Base-by-base conservation (phyloP, 192 early-diverging fungal genomes). In the Coemansia sp. region DNA sequence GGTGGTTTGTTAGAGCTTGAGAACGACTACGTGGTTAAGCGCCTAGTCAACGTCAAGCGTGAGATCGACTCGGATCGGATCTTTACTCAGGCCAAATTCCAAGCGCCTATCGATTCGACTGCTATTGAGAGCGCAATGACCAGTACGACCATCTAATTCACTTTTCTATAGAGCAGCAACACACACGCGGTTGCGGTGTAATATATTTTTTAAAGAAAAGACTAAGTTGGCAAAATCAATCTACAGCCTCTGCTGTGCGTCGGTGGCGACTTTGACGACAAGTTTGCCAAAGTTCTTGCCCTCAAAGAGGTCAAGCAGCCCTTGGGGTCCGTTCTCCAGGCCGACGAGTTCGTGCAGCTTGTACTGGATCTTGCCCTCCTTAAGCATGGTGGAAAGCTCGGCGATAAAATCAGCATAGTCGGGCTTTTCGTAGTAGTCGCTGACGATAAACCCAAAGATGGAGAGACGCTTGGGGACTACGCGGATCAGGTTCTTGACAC, bases 81-180 rank as follows among this genome's bases (percentile, higher is more conserved):
- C 36, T 93, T 92, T 83, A 71, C 83, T 13, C 92, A 93, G 73
- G 89, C 88, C 46, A 90, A 88, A 76, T 93, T 93, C 71, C 70
- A 85, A 56, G 91, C 87, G 31, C 75, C 83, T 40, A 64, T 75
- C 18, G 69, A 74, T 57, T 56, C 71, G 10, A 18, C 23, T 8
- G 23, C 59, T 2, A 60, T 78, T 21, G 76, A 73, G 23, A 5
- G 33, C 1, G 70, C 76, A 21, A 57, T 72, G 59, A 45, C 46
- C 13, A 40, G 51, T 21, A 50, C 57, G 9, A 39, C 31, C 8
- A 4, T 56, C 13, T 56, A 56, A 14, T 51, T 31, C 45, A 62
- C 23, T 20, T 26, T 42, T 61, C 16, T 40, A 42, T 16, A 42
- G 39, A 42, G 11, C 16, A 42, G 43, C 18, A 45, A 18, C 43